phyloP scores from a whole-genome alignment of 2,329 filamentous ascomycete genomes.

The Dactylellina leptospora region DNA sequence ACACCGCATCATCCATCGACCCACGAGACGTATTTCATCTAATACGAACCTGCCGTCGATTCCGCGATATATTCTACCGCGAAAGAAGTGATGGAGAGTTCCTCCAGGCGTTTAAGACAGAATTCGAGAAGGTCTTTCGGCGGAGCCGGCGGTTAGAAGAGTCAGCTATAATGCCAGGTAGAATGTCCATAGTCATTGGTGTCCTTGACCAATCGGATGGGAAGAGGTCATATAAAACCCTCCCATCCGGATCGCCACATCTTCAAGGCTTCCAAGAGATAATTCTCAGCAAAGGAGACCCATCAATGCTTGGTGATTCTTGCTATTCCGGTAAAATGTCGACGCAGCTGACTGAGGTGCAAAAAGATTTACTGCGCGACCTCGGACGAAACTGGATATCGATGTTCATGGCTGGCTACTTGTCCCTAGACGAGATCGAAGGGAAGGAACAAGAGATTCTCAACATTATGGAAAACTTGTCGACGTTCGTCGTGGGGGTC shows the following conservation, averaged over 20 bases:
- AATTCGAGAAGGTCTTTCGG: conserved; percentile 53
- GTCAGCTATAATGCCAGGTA: conserved; percentile 53
- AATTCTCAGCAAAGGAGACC: conserved; percentile 47
- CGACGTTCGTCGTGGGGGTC: conserved; percentile 46
- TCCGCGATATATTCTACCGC: conserved; percentile 41
- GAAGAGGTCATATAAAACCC: conserved; percentile 52
- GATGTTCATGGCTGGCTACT: conserved; percentile 47
- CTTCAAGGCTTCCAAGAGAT: conserved; percentile 51
- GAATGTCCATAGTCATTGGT: conserved; percentile 53
- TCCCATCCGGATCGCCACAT: conserved; percentile 48
- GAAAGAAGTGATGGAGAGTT: conserved; percentile 35
- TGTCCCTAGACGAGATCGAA: conserved; percentile 41
- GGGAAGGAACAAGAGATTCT: conserved; percentile 42
- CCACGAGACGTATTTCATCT: conserved; percentile 52
- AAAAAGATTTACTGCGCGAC: conserved; percentile 53
- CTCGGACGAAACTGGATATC: conserved; percentile 52
- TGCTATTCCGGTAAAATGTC: conserved; percentile 50
- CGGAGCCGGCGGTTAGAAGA: conserved; percentile 49
- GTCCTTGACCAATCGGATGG: conserved; percentile 52
- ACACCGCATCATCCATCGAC: conserved; percentile 43
- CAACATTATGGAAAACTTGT: conserved; percentile 50
- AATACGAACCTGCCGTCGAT: conserved; percentile 50
- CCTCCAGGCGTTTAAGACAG: conserved; percentile 47
- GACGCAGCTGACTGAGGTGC: conserved; percentile 53
- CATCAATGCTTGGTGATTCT: conserved; percentile 54